Evolutionary conservation across 164 flowering plant species (phyloP), one percentile per base, ranked within the genome.

Genomic region (Vitis cinerea): DNA sequence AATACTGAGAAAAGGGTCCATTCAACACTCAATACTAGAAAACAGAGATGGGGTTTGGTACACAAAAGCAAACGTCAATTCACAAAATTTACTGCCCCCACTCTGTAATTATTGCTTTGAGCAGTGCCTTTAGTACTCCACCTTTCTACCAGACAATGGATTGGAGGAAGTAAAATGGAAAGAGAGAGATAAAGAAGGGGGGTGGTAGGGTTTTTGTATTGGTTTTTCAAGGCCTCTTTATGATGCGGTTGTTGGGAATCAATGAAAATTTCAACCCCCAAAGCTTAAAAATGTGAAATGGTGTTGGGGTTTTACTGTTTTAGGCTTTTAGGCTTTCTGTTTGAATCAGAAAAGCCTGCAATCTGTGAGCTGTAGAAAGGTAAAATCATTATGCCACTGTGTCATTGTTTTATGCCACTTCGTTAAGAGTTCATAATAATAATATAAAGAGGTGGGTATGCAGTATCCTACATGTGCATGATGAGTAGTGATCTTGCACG

Each of bases 1-100:
- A 29, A 72, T 50, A 50, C 69, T 52, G 29, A 47, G n/a, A 50
- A 58, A 59, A 49, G 64, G 44, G 29, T 27, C 69, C 37, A 55
- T 54, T 66, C 49, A n/a, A 37, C 61, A 66, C 68, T 68, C 76
- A 74, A 69, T 74, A 58, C 72, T 53, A 74, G 65, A 59, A 74
- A 61, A 65, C 1, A 50, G 61, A 59, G 50, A 6, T 37, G 44
- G 55, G 67, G 7, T 52, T 64, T 52, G 27, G 56, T 37, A 37
- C 44, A 37, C 44, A 3, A 70, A 75, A 71, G 64, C 53, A 60
- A 4, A 62, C 50, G 78, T 70, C 74, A 66, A 31, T 50, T 63
- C 74, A 14, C 29, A 37, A 37, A 37, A 37, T 37, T 37, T 37
- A 9, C 64, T 47, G 50, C 51, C 9, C 19, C 15, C 51, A 70